Evolutionary conservation across 2,329 filamentous ascomycete genomes (phyloP), one percentile per base, ranked within the genome.

Genomic region (Aspergillus sp.): DNA sequence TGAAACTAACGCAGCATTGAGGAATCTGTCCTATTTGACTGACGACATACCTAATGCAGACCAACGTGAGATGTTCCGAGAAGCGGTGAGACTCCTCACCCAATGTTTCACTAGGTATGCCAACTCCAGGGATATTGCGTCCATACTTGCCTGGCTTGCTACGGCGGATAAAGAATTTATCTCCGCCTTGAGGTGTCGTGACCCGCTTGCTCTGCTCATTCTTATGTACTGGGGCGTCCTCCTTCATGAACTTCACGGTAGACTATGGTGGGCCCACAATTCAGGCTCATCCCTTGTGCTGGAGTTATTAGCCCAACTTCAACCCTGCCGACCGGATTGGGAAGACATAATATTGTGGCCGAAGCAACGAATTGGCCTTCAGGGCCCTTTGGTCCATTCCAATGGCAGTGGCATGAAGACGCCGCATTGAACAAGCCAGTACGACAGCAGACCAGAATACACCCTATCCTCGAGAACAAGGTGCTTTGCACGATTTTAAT

Each of bases 201-300:
- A 70, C 43, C 67, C 70, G 2, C 57, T 74, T 23, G 62, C 72
- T 1, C 55, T 75, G 9, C 52, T 75, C 40, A 68, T 73, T 23
- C 66, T 74, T 11, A 68, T 72, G 67, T 68, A 75, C 47, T 75
- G 73, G 73, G 72, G 69, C 1, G 70, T 72, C 11, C 43, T 75
- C 4, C 62, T 75, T 2, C 66, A 66, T 6, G 62, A 70, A 43
- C 60, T 74, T 21, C 65, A 74, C 61, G 68, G 66, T 5, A 61
- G 63, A 19, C 58, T 67, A 48, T 75, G 72, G 72, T 75, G 72
- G 72, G 70, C 71, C n/a, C 64, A 63, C 19, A 66, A 68, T 9
- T 73, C 72, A 4, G 72, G 70, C 1, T 64, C 62, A 14, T 68
- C 66, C 7, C 55, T 73, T 15, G 64, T 72, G 3, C 64, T 65